Base-by-base conservation (phyloP, 2,329 filamentous ascomycete species). In the Aspergillus amoenus region DNA sequence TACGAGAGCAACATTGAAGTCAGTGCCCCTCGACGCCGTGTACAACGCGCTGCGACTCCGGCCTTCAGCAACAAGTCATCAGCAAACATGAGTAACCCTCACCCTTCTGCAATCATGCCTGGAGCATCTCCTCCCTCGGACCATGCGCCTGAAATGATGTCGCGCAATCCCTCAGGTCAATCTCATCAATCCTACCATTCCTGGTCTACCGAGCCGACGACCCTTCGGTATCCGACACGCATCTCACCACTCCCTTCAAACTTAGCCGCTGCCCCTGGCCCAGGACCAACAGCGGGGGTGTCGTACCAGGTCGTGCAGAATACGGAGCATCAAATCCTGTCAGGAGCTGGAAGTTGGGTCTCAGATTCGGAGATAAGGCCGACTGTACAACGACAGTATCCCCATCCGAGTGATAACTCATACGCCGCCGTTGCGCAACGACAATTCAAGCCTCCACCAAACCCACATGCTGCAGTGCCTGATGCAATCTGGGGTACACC, bases 101-200 rank as follows among this genome's bases (percentile, higher is more conserved):
- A 73, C 49, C 70, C 72, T 15, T 73, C 72, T 32, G 70, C 70
- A 3, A 66, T 73, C 27, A 68, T 74, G 69, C 72, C 72, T 1
- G 68, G 69, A 5, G 55, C 65, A n/a, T 66, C 69, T 3, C 66
- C 70, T 7, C 61, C 65, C 9, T 70, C 70, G 6, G 73, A 76
- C 27, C 64, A 66, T 1, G 60, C 58, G 4, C 48, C 66, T 1
- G 71, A 71, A 42, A 63, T 70, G 3, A 70, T 76, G 62, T 70
- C 73, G 3, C 72, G 73, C 34, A 63, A 66, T 15, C 63, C 67
- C 8, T 76, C 73, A 0, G 61, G 59, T 3, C 66, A 70, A 43
- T 76, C 74, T 7, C 65, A 69, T 3, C 66, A 70, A 42, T 76
- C 74, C 6, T 64, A 69, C 18, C 66, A 70, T 17, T 76, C 73